Base-by-base conservation (phyloP, 805 yeast genomes). In the Yamadazyma laniorum region DNA sequence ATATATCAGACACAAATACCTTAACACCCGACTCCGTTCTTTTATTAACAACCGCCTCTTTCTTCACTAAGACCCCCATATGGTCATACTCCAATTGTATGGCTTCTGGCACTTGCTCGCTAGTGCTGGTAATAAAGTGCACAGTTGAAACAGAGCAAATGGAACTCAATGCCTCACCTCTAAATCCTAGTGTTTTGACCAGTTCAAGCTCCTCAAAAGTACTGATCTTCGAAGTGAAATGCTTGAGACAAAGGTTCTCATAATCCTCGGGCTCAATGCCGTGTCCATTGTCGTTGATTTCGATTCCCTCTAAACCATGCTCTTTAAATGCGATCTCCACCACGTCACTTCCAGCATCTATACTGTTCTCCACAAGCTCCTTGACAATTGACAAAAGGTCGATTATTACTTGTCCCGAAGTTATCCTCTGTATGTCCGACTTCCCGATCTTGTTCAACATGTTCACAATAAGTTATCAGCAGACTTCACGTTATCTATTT, bases 331-430 rank as follows among this genome's bases (percentile, higher is more conserved):
- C 64, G 12, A 91, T 64, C 34, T 87, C 95, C 21, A 93, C 69
- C 36, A 75, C 76, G 0, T 75, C 68, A 7, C 93, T 75, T 16
- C 71, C 59, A 0, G 97, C 93, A 62, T 93, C 99, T 5, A 91
- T 63, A 21, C 93, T 67, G 56, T 91, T 91, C 52, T 91, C 99
- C 2, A 93, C 70, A 1, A 90, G 63, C 56, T 91, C 99, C 55
- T 91, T 91, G 21, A 84, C 80, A 0, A 86, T 84, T 0, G 91
- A 79, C 0, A 77, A 68, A 29, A 93, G 61, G 50, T 86, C 95
- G 4, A 81, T 75, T 9, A 93, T 85, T 11, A 93, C 98, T 58
- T 93, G 99, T 0, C 96, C 96, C 0, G 97, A 87, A 0, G 96
- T 88, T 40, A 91, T 78, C 42, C 74, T 69, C 47, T 85, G 86